Base-by-base conservation (phyloP, 1,284 basidiomycete species). In the Cutaneotrichosporon curvatum region DNA sequence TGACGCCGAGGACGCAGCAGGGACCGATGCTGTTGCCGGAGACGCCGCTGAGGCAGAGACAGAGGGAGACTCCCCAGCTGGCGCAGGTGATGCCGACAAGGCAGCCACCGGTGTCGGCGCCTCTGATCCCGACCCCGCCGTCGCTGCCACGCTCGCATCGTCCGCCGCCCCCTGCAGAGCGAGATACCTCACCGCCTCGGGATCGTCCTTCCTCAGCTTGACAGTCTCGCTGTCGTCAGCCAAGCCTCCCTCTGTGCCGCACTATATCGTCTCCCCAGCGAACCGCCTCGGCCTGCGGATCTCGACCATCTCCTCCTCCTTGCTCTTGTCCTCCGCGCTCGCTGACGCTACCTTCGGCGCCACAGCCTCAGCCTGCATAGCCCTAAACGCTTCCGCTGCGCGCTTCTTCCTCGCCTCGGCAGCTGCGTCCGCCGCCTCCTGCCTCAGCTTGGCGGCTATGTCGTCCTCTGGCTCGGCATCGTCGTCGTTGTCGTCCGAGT, bases 211-310 rank as follows among this genome's bases (percentile, higher is more conserved):
- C 1, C 51, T 54, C 20, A 70, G 35, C 19, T 32, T 48, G 9
- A 70, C 66, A 4, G 58, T 67, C 50, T 71, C 69, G 25, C 69
- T 71, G n/a, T 11, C 11, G 35, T 55, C 34, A 54, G 55, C 37
- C 37, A 22, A 20, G 1, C 23, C 19, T 18, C 25, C 36, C 3
- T 36, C 31, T 2, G 10, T 11, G 10, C 52, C 70, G 56, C 37
- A 70, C 70, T 57, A 63, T 38, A 72, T 60, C 9, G 60, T 64
- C 51, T 70, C 63, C 2, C 70, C 70, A 0, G 67, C 68, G 45
- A 68, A 72, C n/a, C 58, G 52, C 31, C 68, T 58, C 30, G 66
- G 57, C 20, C 68, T 47, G 45, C 54, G 51, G 8, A 72, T 47
- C 41, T 65, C 60, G 15, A 72, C 61, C 61, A 58, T 59, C 37